A percentile compares a stretch with the other conserved stretches of the same genome.
Evolutionary conservation across 78 protist species (phyloP).

Genomic region (Bodo saltans): DNA sequence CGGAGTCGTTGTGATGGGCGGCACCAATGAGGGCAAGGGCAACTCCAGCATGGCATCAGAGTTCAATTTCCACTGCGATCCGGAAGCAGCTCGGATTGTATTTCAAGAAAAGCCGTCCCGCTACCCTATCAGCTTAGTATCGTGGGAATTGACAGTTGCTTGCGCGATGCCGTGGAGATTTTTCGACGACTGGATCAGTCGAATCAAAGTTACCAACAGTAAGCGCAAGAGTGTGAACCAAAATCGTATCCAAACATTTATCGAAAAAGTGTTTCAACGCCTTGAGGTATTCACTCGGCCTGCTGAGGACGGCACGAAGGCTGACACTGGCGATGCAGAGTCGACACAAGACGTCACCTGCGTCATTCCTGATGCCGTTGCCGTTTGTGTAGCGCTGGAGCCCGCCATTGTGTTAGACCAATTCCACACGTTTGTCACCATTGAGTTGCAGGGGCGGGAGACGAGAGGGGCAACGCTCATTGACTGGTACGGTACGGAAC

Average conservation of each 20-base stretch:
- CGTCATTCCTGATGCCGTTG: conserved; percentile 35
- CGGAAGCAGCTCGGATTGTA: conserved; percentile 20
- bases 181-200: conserved; percentile 7
- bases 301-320: not conserved
- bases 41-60: conserved; percentile 25
- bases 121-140: not conserved
- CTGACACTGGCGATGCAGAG: conserved; percentile 22
- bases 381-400: conserved; percentile 21
- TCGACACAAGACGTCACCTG: conserved; percentile 20
- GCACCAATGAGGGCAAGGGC: conserved; percentile 24
- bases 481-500: conserved; percentile 30
- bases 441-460: conserved; percentile 19
- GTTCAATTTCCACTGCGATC: conserved; percentile 35
- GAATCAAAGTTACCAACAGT: not conserved
- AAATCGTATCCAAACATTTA: conserved; percentile 6
- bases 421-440: conserved; percentile 9
- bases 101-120: not conserved
- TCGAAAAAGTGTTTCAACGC: not conserved
- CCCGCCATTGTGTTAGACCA: not conserved
- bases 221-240: not conserved
- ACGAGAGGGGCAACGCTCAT: not conserved
- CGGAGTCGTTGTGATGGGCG: conserved; percentile 26
- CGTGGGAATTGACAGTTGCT: conserved; percentile 21
- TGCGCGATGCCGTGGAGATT: conserved; percentile 16
- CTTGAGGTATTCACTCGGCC: conserved; percentile 28